Evolutionary conservation across 768 basidiomycete genomes (phyloP).

Genomic region (Lactarius hatsudake): DNA sequence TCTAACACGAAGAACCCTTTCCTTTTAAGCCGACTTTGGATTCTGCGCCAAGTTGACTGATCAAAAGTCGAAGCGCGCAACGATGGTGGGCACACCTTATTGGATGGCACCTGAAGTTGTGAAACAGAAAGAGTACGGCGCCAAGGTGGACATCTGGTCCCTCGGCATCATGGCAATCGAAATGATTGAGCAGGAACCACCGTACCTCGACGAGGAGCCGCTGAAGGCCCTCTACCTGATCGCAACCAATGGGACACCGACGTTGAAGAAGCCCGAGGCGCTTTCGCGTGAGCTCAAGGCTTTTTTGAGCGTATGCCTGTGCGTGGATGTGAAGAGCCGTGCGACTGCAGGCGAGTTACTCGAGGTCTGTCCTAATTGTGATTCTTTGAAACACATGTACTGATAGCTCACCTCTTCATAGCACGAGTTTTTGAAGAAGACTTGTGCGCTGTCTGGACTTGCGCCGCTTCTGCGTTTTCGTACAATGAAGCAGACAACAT

Average conservation of each 20-base stretch:
- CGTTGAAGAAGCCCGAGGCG: constrained; percentile 92
- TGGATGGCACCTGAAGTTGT: constrained; percentile 99
- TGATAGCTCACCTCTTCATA: constrained; percentile 35
- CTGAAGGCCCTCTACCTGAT: constrained; percentile 93
- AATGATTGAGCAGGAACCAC: constrained; percentile 98
- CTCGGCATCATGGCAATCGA: constrained; percentile 98
- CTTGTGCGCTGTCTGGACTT: constrained; percentile 77
- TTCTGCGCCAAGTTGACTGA: constrained; percentile 96
- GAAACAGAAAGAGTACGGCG: constrained; percentile 95
- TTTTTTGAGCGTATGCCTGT: constrained; percentile 96
- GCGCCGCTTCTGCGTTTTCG: constrained; percentile 79
- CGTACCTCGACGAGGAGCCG: constrained; percentile 93
- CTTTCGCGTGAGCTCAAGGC: constrained; percentile 91
- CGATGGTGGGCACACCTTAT: constrained; percentile 98
- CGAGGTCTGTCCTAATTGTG: constrained; percentile 52
- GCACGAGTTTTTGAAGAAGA: constrained; percentile 94
- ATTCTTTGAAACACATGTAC: constrained; percentile 19
- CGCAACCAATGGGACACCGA: constrained; percentile 98
- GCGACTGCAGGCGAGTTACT: constrained; percentile 87
- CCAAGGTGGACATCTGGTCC: constrained; percentile 96
- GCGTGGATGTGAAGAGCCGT: constrained; percentile 92
- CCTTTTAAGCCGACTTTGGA: constrained; percentile 80
- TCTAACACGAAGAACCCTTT: not conserved
- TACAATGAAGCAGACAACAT: constrained; percentile 55
- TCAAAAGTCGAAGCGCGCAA: constrained; percentile 94